These are phyloP conservation scores for Chytriomyces sp. DNA, from an alignment of 192 early-diverging fungal genomes.

Conservation along the genomic window DNA sequence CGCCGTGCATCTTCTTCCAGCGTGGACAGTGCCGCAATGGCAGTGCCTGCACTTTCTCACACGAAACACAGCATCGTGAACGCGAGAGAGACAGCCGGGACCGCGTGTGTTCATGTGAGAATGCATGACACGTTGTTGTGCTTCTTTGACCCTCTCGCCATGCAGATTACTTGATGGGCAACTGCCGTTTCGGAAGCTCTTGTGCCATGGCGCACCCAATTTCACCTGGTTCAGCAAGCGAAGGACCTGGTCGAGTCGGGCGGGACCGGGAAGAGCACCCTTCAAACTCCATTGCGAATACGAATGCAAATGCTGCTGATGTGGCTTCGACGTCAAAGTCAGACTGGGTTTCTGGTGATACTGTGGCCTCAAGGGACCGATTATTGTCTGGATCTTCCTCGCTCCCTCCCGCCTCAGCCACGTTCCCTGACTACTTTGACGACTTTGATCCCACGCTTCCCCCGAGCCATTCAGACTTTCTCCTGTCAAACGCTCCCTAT, in stretches of 20 bases:
- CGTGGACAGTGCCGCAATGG: conserved; percentile 26
- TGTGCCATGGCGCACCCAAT: conserved; percentile 18
- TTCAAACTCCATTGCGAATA: neutral
- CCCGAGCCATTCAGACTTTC: conserved; percentile 21
- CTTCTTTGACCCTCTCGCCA: conserved; percentile 1
- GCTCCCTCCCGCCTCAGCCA: neutral
- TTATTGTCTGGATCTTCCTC: neutral
- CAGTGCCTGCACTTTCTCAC: conserved; percentile 8
- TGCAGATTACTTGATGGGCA: conserved; percentile 31
- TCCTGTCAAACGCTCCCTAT: conserved; percentile 4
- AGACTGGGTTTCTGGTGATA: too few species aligned
- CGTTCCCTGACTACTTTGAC: conserved; percentile 14
- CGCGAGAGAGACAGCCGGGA: neutral
- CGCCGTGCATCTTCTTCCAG: conserved; percentile 17
- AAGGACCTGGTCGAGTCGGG: too few species aligned
- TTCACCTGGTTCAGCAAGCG: too few species aligned
- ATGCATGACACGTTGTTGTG: neutral
- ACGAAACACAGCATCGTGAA: neutral
- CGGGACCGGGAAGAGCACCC: neutral
- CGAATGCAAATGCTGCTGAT: neutral
- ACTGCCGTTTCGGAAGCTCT: conserved; percentile 27
- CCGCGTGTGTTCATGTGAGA: conserved; percentile 14
- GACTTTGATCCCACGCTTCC: conserved; percentile 28
- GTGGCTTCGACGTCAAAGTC: neutral
- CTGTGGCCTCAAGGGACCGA: neutral